Percentiles rank a stretch among this genome's conserved stretches.
These are phyloP conservation scores for Phytopythium vexans DNA, from an alignment of 352 stramenopile species.

Conservation along the genomic window DNA sequence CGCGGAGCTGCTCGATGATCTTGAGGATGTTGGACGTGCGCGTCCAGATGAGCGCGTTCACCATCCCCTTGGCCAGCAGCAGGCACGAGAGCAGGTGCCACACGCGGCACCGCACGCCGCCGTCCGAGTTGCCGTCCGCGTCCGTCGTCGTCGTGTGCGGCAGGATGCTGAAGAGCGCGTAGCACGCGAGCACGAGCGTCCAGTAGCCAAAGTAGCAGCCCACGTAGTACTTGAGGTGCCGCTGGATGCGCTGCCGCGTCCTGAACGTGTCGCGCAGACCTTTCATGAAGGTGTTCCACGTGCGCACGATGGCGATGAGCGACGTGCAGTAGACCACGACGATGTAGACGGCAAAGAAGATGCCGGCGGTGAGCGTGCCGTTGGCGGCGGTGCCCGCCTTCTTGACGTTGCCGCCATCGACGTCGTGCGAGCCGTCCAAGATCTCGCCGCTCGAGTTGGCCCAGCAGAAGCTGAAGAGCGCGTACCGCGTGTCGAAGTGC, in stretches of 20 bases:
- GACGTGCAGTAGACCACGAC: constrained; percentile 78
- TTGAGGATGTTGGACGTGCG: constrained; percentile 78
- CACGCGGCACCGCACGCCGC: constrained; percentile 50
- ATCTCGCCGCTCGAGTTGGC: constrained; percentile 54
- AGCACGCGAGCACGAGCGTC: constrained; percentile 71
- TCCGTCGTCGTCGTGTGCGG: constrained; percentile 14
- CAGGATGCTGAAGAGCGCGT: constrained; percentile 64
- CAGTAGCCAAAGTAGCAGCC: constrained; percentile 85
- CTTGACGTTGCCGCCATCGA: too few species aligned
- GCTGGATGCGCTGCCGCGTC: constrained; percentile 70
- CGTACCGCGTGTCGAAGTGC: constrained; percentile 71
- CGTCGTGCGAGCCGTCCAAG: constrained; percentile 12
- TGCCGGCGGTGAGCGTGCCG: constrained; percentile 45
- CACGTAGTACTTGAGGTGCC: constrained; percentile 87
- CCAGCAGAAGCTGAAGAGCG: constrained; percentile 83
- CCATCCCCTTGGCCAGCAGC: constrained; percentile 73
- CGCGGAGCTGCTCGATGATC: constrained; percentile 67
- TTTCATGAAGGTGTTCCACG: constrained; percentile 79
- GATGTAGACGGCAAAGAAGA: constrained; percentile 85
- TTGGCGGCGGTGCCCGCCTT: constrained; percentile 13
- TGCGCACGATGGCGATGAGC: constrained; percentile 67
- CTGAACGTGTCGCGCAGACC: constrained; percentile 72
- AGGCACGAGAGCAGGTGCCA: constrained; percentile 75
- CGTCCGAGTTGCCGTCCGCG: constrained; percentile 8
- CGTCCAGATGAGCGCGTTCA: constrained; percentile 81